These are phyloP conservation scores for Lichtheimia ornata DNA, from an alignment of 371 early-diverging fungal genomes.

Conservation along the genomic window DNA sequence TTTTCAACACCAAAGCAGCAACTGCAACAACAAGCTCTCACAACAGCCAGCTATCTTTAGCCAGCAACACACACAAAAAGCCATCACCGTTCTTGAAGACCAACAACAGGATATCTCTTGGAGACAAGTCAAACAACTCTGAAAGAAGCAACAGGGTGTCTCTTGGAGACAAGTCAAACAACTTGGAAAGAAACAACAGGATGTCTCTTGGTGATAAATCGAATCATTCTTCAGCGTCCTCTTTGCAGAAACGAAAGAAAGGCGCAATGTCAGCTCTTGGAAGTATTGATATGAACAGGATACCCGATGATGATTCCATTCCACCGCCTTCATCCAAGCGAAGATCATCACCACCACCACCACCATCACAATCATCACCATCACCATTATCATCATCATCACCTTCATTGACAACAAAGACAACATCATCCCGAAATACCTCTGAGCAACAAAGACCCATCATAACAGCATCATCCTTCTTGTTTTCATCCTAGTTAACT, in stretches of 20 bases:
- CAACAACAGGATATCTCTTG: background rate
- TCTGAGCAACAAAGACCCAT: background rate
- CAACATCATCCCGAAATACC: background rate
- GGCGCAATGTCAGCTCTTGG: background rate
- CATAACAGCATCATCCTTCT: background rate
- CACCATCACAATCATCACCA: background rate
- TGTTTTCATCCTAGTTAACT: background rate
- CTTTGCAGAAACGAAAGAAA: background rate
- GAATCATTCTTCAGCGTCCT: background rate
- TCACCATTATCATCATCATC: background rate
- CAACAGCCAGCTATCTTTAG: too few relatives aligned
- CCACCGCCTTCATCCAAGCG: background rate
- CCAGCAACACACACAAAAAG: background rate
- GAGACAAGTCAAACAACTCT: background rate
- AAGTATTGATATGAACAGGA: background rate
- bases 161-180: background rate
- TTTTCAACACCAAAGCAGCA: conserved; percentile 8
- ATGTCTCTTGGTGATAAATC: background rate
- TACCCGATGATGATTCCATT: background rate
- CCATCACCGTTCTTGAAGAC: background rate
- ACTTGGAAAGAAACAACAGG: background rate
- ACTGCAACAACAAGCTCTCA: conserved; percentile 1
- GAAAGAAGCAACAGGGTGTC: background rate
- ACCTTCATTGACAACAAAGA: background rate
- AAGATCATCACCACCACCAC: background rate